Conservation (phyloP, 768 basidiomycete genomes). For the Serendipita sp. region DNA sequence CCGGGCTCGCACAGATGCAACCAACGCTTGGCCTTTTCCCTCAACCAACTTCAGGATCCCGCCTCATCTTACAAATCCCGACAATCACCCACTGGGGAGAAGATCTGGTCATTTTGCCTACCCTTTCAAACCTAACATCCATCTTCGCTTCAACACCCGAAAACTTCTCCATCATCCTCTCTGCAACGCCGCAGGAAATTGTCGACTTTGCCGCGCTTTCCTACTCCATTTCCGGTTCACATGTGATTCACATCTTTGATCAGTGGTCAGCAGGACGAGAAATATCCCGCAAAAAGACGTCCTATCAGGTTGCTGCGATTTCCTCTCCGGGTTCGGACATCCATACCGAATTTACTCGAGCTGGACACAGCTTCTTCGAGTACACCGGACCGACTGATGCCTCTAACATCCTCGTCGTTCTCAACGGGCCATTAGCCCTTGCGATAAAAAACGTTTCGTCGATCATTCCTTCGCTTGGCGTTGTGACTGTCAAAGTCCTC, state of each 20-base stretch:
- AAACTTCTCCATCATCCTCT: constrained; percentile 57
- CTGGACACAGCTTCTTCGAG: constrained; percentile 63
- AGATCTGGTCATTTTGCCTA: constrained; percentile 57
- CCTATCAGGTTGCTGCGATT: constrained; percentile 29
- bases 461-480: constrained; percentile 36
- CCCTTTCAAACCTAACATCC: constrained; percentile 51
- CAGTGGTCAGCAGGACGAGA: constrained; percentile 70
- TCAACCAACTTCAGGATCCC: constrained; percentile 38
- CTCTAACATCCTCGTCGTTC: constrained; percentile 46
- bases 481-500: constrained; percentile 61
- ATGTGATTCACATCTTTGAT: constrained; percentile 85
- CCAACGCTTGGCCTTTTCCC: constrained; percentile 61
- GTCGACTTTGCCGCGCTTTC: constrained; percentile 60
- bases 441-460: constrained; percentile 37
- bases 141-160: constrained; percentile 46
- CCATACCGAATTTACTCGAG: constrained; percentile 33
- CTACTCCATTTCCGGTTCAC: constrained; percentile 48
- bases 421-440: constrained; percentile 66
- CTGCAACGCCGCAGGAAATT: constrained; percentile 70
- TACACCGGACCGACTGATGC: constrained; percentile 55
- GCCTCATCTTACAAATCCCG: constrained; percentile 75
- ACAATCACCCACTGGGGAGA: constrained; percentile 51
- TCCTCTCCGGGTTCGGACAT: constrained; percentile 22
- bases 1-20: constrained; percentile 72
- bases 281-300: constrained; percentile 27